These are phyloP conservation scores for Emergomyces orientalis DNA, from an alignment of 2,329 filamentous ascomycete species.

Conservation along the genomic window DNA sequence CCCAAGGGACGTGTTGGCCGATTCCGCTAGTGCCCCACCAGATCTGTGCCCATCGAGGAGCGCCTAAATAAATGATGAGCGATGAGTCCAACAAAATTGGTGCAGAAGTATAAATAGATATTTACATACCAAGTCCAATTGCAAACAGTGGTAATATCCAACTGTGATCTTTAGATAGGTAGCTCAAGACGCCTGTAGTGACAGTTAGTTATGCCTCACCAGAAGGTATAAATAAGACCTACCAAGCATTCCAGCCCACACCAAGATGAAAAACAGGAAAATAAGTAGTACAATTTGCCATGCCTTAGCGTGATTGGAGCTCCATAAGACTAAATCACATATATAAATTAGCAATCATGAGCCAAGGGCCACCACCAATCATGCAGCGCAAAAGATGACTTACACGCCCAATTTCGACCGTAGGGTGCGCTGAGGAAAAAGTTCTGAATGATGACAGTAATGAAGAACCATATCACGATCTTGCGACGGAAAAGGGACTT, in stretches of 20 bases:
- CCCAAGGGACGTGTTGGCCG: slow-evolving; percentile 55
- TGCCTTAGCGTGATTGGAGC: slow-evolving; percentile 44
- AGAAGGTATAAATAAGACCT: background rate
- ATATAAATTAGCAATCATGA: slow-evolving; percentile 1
- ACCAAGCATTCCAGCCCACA: slow-evolving; percentile 43
- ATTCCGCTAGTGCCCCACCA: slow-evolving; percentile 55
- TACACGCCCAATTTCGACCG: slow-evolving; percentile 56
- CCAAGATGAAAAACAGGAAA: slow-evolving; percentile 41
- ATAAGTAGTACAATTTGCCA: slow-evolving; percentile 50
- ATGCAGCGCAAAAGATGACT: slow-evolving; percentile 13
- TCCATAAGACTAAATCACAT: slow-evolving; percentile 43
- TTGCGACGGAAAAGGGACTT: slow-evolving; percentile 52
- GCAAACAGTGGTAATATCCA: slow-evolving; percentile 61
- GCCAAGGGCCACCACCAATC: background rate
- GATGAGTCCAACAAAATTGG: background rate
- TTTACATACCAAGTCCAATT: slow-evolving; percentile 45
- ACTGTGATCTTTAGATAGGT: slow-evolving; percentile 50
- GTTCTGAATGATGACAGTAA: slow-evolving; percentile 55
- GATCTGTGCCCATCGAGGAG: slow-evolving; percentile 59
- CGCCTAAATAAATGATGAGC: slow-evolving; percentile 25
- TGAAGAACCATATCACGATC: slow-evolving; percentile 58
- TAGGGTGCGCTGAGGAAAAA: slow-evolving; percentile 59
- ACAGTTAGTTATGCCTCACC: slow-evolving; percentile 2
- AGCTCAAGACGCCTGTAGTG: slow-evolving; percentile 44
- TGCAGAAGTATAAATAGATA: background rate